Conservation (phyloP, 1,284 basidiomycete species). For the Ustilago esculenta region DNA sequence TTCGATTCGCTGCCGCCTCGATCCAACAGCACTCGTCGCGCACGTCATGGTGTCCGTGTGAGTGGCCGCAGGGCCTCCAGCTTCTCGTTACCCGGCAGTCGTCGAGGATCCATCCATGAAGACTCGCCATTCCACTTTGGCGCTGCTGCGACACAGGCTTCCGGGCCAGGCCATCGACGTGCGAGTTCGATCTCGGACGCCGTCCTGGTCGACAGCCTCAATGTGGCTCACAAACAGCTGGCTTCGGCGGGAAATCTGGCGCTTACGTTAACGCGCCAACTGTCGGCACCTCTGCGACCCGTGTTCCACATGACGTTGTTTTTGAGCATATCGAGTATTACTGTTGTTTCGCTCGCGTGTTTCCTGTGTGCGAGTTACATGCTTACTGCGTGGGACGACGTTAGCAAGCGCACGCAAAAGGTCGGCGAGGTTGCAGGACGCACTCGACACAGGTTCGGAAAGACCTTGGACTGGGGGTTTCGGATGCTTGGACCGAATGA, state of each 20-base stretch:
- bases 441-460: slow-evolving; percentile 37
- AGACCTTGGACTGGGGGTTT: slow-evolving; percentile 42
- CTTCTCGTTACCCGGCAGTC: slow-evolving; percentile 46
- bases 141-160: not conserved
- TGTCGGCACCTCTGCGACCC: slow-evolving; percentile 51
- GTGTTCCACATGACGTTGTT: slow-evolving; percentile 56
- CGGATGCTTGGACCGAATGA: slow-evolving; percentile 34
- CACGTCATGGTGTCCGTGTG: slow-evolving; percentile 31
- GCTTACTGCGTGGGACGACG: slow-evolving; percentile 58
- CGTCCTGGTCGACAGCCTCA: slow-evolving; percentile 47
- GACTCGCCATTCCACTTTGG: slow-evolving; percentile 14
- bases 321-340: slow-evolving; percentile 55
- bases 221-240: slow-evolving; percentile 55
- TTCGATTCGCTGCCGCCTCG: slow-evolving; percentile 37
- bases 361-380: slow-evolving; percentile 55
- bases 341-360: slow-evolving; percentile 45
- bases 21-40: slow-evolving; percentile 38
- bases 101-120: slow-evolving; percentile 44
- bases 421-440: slow-evolving; percentile 37
- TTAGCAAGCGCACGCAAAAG: slow-evolving; percentile 29
- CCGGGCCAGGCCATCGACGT: slow-evolving; percentile 17
- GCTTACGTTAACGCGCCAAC: slow-evolving; percentile 53
- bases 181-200: slow-evolving; percentile 30
- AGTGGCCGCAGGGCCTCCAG: slow-evolving; percentile 27
- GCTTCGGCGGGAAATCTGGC: slow-evolving; percentile 52